phyloP scores from a whole-genome alignment of 768 basidiomycete genomes.

The Dendrothele bispora region DNA sequence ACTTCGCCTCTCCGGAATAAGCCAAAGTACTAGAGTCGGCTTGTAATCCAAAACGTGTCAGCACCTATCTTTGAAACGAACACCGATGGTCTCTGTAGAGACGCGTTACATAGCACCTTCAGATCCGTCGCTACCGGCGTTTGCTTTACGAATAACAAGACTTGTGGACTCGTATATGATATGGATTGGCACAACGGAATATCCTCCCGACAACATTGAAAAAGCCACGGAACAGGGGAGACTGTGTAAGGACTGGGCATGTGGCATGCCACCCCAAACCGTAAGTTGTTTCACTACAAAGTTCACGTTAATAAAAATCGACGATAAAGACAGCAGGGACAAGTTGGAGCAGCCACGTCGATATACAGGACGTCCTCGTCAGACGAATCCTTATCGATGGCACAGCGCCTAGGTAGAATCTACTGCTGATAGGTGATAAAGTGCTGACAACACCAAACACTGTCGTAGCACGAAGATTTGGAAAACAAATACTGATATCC shows the following conservation, averaged over 20 bases:
- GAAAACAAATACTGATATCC: conserved; percentile 71
- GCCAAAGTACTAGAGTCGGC: too few species aligned
- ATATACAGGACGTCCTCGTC: conserved; percentile 62
- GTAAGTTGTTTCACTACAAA: conserved; percentile 23
- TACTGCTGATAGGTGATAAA: conserved; percentile 9
- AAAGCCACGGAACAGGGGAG: conserved; percentile 54
- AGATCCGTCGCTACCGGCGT: conserved; percentile 52
- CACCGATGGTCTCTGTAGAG: conserved; percentile 38
- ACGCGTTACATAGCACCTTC: conserved; percentile 50
- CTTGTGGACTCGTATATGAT: conserved; percentile 79
- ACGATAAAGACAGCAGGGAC: background rate
- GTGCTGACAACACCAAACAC: conserved; percentile 14
- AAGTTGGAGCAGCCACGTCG: conserved; percentile 51
- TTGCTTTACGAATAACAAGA: conserved; percentile 66
- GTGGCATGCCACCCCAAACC: conserved; percentile 65
- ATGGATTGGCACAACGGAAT: conserved; percentile 70
- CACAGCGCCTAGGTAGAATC: conserved; percentile 71
- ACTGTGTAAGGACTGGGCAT: conserved; percentile 78
- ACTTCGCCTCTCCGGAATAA: too few species aligned
- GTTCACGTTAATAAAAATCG: background rate
- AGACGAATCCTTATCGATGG: conserved; percentile 72
- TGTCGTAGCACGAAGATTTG: conserved; percentile 57
- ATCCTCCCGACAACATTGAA: conserved; percentile 40
- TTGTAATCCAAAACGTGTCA: too few species aligned
- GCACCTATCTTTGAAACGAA: conserved; percentile 3